A percentile compares a stretch with the other conserved stretches of the same genome.
phyloP scores from a whole-genome alignment of 2,329 filamentous ascomycete species.

The Aspergillus ochraceoroseus region DNA sequence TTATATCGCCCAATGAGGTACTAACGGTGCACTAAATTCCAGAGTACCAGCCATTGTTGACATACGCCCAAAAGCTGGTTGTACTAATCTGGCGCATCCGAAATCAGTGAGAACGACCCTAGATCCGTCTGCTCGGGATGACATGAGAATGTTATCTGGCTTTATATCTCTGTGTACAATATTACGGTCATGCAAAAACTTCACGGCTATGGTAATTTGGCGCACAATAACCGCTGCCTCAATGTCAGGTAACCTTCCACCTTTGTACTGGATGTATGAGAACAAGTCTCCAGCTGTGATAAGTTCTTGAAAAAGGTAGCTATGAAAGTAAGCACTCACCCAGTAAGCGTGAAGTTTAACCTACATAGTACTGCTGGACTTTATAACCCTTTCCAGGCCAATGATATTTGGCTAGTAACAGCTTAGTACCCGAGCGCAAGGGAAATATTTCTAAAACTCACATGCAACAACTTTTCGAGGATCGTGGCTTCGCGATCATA shows the following conservation, averaged over 20 bases:
- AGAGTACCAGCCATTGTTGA: slow-evolving; percentile 52
- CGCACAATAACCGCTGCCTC: slow-evolving; percentile 52
- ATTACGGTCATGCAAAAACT: slow-evolving; percentile 52
- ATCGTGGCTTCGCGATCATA: slow-evolving; percentile 44
- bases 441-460: slow-evolving; percentile 20
- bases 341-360: slow-evolving; percentile 12
- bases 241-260: slow-evolving; percentile 45
- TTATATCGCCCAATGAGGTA: slow-evolving; percentile 15
- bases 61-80: slow-evolving; percentile 44
- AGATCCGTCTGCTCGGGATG: slow-evolving; percentile 47
- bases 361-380: slow-evolving; percentile 49
- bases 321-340: slow-evolving; percentile 23
- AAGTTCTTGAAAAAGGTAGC: slow-evolving; percentile 59
- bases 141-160: slow-evolving; percentile 60
- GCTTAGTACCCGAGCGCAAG: slow-evolving; percentile 4
- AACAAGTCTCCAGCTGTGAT: slow-evolving; percentile 58
- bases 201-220: slow-evolving; percentile 55
- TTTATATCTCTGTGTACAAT: slow-evolving; percentile 61
- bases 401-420: slow-evolving; percentile 54
- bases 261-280: slow-evolving; percentile 53
- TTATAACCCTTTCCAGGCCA: slow-evolving; percentile 53
- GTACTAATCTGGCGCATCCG: slow-evolving; percentile 48
- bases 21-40: slow-evolving; percentile 57
- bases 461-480: slow-evolving; percentile 52
- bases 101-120: slow-evolving; percentile 59